Base-by-base conservation (phyloP, 768 basidiomycete species). In the Leucocoprinus birnbaumii region DNA sequence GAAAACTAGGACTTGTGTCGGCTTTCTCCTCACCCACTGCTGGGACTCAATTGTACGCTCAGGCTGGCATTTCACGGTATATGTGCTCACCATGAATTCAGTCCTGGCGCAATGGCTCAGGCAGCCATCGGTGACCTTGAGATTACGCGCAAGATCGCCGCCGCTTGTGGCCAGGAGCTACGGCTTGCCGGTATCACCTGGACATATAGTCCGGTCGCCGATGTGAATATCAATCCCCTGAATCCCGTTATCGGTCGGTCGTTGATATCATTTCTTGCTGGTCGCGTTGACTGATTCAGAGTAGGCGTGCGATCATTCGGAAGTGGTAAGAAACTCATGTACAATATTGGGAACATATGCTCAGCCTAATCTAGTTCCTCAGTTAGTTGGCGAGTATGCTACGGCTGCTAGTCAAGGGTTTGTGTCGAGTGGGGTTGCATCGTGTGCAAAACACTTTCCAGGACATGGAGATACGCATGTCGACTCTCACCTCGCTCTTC, bases 61-160 rank as follows among this genome's bases (percentile, higher is more conserved):
- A 14, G 34, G 35, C 52, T 45, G 21, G 48, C 35, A n/a, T 2
- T 26, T 42, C 16, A 18, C 11, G 16, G 8, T 18, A 11, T 41
- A 31, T 31, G 14, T 2, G 10, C 55, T 19, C 44, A 38, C n/a
- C 25, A n/a, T 1, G 9, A 16, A 13, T 34, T 22, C 21, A 88
- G 87, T 55, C 87, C 87, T 14, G 87, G 86, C 0, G 86, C 87
- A 4, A 89, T 88, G 87, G 83, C 85, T 0, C 71, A 86, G 2
- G 83, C 83, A 2, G 83, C 85, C 2, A 78, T 82, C 0, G 78
- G 78, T 1, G 66, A 74, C 4, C 65, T 68, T 3, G 70, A 80
- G 0, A 69, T 82, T 2, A 74, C 79, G 26, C 65, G 74, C 18
- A 66, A 78, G 13, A 73, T 84, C 6, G 63, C 74, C 19, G 63